phyloP scores from a whole-genome alignment of 2,329 filamentous ascomycete genomes.

The Tolypocladium tropicale region DNA sequence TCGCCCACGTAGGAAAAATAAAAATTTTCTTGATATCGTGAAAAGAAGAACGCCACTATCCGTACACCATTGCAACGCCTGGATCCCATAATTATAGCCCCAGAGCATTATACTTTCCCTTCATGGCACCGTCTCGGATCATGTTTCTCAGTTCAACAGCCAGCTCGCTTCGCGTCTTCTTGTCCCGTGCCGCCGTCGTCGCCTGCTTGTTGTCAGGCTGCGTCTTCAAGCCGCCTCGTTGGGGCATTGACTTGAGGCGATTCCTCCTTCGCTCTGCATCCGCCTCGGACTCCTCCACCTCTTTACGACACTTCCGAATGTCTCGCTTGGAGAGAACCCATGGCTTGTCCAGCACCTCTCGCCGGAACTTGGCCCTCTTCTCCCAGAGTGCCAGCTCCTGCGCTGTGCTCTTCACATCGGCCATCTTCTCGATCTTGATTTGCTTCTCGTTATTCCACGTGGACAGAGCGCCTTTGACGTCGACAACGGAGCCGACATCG shows the following conservation, averaged over 20 bases:
- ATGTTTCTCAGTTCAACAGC: constrained; percentile 13
- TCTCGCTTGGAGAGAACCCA: constrained; percentile 44
- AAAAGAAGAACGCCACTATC: not conserved
- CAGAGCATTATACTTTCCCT: constrained; percentile 23
- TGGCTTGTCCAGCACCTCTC: constrained; percentile 36
- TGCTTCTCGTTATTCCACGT: constrained; percentile 38
- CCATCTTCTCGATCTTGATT: constrained; percentile 41
- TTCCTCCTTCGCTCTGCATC: constrained; percentile 15
- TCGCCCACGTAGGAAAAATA: too few species aligned
- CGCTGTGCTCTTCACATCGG: constrained; percentile 37
- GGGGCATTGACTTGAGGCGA: constrained; percentile 10
- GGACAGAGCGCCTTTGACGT: constrained; percentile 43
- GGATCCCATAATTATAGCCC: constrained; percentile 16
- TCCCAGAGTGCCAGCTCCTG: constrained; percentile 51
- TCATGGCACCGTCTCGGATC: constrained; percentile 15
- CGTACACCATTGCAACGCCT: not conserved
- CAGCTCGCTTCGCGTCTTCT: constrained; percentile 1
- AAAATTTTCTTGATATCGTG: not conserved
- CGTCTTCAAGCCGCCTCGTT: not conserved
- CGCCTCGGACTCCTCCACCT: constrained; percentile 27
- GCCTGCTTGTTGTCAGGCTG: not conserved
- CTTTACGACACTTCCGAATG: constrained; percentile 38
- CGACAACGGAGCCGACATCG: constrained; percentile 44
- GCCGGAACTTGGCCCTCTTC: constrained; percentile 38
- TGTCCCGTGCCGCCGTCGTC: not conserved